Evolutionary conservation across 192 early-diverging fungal species (phyloP).

Genomic region (Gigaspora rosea): DNA sequence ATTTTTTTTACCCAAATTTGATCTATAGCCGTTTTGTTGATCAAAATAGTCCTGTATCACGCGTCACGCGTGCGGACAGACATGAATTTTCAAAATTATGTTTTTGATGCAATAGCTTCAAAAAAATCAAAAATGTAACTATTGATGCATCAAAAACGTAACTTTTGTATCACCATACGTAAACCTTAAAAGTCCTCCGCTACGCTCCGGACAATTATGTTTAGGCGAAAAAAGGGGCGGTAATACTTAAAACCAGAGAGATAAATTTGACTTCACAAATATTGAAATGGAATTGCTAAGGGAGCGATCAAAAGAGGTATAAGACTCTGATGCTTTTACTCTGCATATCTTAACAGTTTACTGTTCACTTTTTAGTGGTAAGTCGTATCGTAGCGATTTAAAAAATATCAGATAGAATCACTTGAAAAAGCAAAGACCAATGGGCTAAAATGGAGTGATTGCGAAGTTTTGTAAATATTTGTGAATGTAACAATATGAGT

Average conservation of each 20-base stretch:
- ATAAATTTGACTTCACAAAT: constrained; percentile 22
- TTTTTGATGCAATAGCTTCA: no score
- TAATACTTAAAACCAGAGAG: not conserved
- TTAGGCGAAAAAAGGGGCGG: no score
- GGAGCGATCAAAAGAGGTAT: constrained; percentile 24
- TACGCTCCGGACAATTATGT: no score
- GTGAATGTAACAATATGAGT: constrained; percentile 1
- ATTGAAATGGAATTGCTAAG: constrained; percentile 19
- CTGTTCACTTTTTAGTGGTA: constrained; percentile 26
- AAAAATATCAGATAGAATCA: constrained; percentile 28
- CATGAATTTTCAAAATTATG: no score
- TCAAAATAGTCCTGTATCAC: no score
- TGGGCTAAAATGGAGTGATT: constrained; percentile 15
- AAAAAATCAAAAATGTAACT: no score
- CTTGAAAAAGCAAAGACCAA: constrained; percentile 29
- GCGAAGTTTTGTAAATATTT: constrained; percentile 31
- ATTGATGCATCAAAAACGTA: no score
- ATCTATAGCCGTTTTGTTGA: no score
- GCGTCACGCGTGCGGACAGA: no score
- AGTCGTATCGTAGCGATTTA: constrained; percentile 26
- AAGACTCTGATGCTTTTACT: constrained; percentile 27
- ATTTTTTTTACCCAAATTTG: no score
- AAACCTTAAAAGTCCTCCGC: no score
- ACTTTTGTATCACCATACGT: no score
- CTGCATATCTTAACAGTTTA: constrained; percentile 3